Conservation (phyloP, 495 filamentous ascomycete species). For the Talaromyces wortmannii region DNA sequence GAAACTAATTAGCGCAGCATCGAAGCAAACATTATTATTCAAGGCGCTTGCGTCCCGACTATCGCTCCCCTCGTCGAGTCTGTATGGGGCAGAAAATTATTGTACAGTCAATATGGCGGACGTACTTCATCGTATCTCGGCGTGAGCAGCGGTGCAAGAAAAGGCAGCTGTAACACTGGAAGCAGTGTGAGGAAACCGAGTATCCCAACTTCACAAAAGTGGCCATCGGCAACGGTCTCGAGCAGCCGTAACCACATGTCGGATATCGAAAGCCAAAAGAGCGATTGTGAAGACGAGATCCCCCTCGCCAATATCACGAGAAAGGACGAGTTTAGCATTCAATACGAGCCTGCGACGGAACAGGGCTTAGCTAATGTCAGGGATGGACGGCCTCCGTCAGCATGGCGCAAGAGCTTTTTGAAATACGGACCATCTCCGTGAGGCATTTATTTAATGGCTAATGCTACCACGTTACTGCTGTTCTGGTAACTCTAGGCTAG, state of each 20-base stretch:
- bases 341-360: background rate
- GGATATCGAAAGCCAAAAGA: background rate
- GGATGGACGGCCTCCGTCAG: background rate
- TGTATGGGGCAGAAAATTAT: constrained; percentile 9
- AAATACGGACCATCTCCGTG: background rate
- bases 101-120: background rate
- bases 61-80: constrained; percentile 34
- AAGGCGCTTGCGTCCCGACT: constrained; percentile 42
- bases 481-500: too few relatives aligned
- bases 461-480: too few relatives aligned
- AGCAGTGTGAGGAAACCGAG: background rate
- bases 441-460: background rate
- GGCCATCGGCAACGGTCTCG: background rate
- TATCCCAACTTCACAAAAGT: background rate
- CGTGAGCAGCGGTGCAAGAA: background rate
- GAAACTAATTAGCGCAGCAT: constrained; percentile 15
- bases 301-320: background rate
- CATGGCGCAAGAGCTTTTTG: background rate
- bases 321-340: background rate
- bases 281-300: background rate
- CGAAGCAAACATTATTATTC: constrained; percentile 40
- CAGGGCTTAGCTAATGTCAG: background rate
- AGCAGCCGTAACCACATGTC: background rate
- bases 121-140: background rate
- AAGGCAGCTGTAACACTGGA: background rate